Evolutionary conservation across 441 rosid genomes (phyloP).

Genomic region (Pelargonium cotyledonis): DNA sequence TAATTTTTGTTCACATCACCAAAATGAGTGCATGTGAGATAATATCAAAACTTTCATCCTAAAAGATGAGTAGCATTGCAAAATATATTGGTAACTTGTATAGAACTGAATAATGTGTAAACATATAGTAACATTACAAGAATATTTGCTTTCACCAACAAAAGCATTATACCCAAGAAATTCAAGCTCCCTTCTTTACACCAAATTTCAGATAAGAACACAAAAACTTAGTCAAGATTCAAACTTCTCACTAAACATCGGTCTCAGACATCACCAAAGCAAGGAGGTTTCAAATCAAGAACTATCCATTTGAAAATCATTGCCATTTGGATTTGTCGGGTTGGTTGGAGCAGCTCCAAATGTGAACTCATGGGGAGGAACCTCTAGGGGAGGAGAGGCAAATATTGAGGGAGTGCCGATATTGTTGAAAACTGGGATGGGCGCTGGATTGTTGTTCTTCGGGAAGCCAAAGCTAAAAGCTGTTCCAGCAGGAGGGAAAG

Average conservation of each 20-base stretch:
- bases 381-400: conserved; percentile 31
- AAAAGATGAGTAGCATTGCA: too few relatives aligned
- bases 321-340: conserved; percentile 30
- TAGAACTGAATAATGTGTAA: not conserved
- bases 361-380: conserved; percentile 53
- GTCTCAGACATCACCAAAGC: not conserved
- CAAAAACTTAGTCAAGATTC: conserved; percentile 16
- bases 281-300: conserved; percentile 26
- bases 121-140: conserved; percentile 1
- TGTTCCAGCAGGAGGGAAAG: conserved; percentile 24
- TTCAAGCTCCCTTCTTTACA: conserved; percentile 17
- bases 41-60: too few relatives aligned
- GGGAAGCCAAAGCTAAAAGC: conserved; percentile 55
- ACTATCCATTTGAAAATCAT: conserved; percentile 68
- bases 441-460: conserved; percentile 35
- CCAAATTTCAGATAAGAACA: conserved; percentile 13
- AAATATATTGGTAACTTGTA: not conserved
- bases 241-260: conserved; percentile 17
- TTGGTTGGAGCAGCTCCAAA: conserved; percentile 54
- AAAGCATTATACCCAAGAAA: not conserved
- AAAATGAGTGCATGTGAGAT: too few relatives aligned
- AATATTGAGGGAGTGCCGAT: conserved; percentile 51
- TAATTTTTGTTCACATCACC: too few relatives aligned
- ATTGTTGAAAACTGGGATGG: conserved; percentile 44
- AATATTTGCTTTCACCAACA: conserved; percentile 1